Evolutionary conservation across 495 filamentous ascomycete genomes (phyloP).

Genomic region (Lineolata rhizophorae): DNA sequence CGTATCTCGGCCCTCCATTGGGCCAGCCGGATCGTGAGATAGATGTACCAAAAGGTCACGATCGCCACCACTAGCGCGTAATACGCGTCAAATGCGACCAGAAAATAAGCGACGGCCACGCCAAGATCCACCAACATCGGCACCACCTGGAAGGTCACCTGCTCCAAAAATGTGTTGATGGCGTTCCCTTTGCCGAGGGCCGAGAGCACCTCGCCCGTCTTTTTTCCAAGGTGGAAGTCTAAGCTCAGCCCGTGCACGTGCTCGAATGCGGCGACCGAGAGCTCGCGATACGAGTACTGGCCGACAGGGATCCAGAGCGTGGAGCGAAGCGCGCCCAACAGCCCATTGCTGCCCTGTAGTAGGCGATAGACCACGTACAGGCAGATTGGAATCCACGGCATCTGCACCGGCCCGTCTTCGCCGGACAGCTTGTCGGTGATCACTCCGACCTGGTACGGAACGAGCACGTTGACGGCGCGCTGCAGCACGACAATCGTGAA

Average conservation of each 20-base stretch:
- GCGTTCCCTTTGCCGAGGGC: constrained; percentile 88
- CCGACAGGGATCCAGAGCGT: constrained; percentile 87
- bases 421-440: constrained; percentile 47
- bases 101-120: constrained; percentile 73
- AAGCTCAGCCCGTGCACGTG: constrained; percentile 88
- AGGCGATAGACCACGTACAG: constrained; percentile 64
- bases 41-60: constrained; percentile 90
- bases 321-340: constrained; percentile 62
- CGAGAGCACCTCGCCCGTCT: constrained; percentile 86
- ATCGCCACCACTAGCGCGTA: constrained; percentile 82
- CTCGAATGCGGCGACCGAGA: constrained; percentile 88
- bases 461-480: constrained; percentile 57
- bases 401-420: constrained; percentile 22
- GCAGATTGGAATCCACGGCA: constrained; percentile 52
- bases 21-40: constrained; percentile 87
- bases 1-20: constrained; percentile 79
- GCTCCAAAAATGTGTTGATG: constrained; percentile 91
- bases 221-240: constrained; percentile 92
- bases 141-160: constrained; percentile 83
- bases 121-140: constrained; percentile 85
- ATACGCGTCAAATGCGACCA: constrained; percentile 58
- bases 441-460: constrained; percentile 50
- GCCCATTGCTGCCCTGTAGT: constrained; percentile 69
- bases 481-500: constrained; percentile 55
- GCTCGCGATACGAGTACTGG: constrained; percentile 86